These are phyloP conservation scores for Aspergillus bombycis DNA, from an alignment of 2,329 filamentous ascomycete genomes.

Conservation along the genomic window DNA sequence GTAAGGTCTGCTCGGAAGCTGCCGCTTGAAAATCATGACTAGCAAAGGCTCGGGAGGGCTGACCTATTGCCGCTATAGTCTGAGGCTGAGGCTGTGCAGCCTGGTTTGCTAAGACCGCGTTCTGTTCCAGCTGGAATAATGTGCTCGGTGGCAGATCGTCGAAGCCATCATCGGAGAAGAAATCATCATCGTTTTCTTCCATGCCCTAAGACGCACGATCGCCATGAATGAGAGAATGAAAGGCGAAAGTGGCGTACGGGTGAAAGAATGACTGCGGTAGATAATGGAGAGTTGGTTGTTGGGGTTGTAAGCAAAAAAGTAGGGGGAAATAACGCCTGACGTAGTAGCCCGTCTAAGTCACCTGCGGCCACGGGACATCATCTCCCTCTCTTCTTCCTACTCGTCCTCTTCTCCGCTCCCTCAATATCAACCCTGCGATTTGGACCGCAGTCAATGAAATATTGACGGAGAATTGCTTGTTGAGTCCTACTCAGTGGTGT, in stretches of 20 bases:
- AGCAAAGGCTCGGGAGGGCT: conserved; percentile 4
- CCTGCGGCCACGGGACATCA: conserved; percentile 19
- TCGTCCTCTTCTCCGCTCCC: conserved; percentile 9
- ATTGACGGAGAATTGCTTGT: background rate
- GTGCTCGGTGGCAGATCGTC: conserved; percentile 48
- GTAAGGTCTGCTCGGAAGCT: conserved; percentile 8
- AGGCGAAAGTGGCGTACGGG: background rate
- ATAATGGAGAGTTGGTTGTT: background rate
- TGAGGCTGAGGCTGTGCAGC: conserved; percentile 21
- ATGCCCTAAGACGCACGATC: conserved; percentile 40
- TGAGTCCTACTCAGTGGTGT: background rate
- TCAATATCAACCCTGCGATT: background rate
- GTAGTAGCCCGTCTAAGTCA: conserved; percentile 15
- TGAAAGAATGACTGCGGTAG: conserved; percentile 1
- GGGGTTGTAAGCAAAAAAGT: background rate
- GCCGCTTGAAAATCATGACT: conserved; percentile 4
- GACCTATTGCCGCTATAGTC: conserved; percentile 5
- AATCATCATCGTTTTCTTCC: conserved; percentile 52
- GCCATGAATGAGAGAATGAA: conserved; percentile 32
- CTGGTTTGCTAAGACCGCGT: conserved; percentile 50
- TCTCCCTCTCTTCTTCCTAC: conserved; percentile 5
- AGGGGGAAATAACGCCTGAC: conserved; percentile 11
- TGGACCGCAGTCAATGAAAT: background rate
- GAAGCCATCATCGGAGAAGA: conserved; percentile 52
- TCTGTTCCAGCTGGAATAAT: conserved; percentile 49